These are phyloP conservation scores for Metschnikowia koreensis DNA, from an alignment of 805 yeast genomes.

Conservation along the genomic window DNA sequence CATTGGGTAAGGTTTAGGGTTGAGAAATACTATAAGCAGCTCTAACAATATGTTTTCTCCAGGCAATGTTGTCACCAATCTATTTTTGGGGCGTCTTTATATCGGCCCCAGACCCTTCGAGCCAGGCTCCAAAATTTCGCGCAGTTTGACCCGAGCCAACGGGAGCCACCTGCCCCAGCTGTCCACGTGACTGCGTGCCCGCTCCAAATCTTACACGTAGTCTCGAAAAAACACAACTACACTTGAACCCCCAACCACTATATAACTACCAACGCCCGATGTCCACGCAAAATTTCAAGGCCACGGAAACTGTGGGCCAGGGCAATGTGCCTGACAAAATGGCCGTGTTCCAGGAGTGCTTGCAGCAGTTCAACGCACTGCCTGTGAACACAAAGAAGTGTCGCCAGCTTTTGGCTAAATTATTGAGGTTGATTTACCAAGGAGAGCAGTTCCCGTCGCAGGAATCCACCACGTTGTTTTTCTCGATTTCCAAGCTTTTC, in stretches of 20 bases:
- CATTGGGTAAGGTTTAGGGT: too few species aligned
- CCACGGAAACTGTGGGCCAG: constrained; percentile 68
- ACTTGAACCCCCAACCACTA: constrained; percentile 1
- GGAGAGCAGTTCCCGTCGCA: constrained; percentile 86
- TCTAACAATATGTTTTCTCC: too few species aligned
- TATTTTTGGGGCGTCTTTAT: too few species aligned
- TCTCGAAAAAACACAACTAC: constrained; percentile 15
- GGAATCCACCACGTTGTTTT: constrained; percentile 90
- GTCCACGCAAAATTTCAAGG: constrained; percentile 84
- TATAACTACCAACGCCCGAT: constrained; percentile 32
- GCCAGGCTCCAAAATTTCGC: too few species aligned
- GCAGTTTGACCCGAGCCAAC: too few species aligned
- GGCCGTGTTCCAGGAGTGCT: constrained; percentile 95
- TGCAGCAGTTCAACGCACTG: constrained; percentile 86
- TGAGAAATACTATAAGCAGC: too few species aligned
- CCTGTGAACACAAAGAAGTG: constrained; percentile 88
- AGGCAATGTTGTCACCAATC: too few species aligned
- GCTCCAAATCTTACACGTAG: constrained; percentile 18
- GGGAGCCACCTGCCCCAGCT: background rate
- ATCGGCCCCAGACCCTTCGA: too few species aligned
- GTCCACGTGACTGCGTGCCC: constrained; percentile 17
- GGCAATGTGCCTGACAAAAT: constrained; percentile 80
- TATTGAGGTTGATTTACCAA: constrained; percentile 74
- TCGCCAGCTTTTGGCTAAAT: constrained; percentile 75
- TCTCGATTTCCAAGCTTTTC: constrained; percentile 89